phyloP scores from a whole-genome alignment of 108 stramenopile genomes.

The Skeletonema costatum region DNA sequence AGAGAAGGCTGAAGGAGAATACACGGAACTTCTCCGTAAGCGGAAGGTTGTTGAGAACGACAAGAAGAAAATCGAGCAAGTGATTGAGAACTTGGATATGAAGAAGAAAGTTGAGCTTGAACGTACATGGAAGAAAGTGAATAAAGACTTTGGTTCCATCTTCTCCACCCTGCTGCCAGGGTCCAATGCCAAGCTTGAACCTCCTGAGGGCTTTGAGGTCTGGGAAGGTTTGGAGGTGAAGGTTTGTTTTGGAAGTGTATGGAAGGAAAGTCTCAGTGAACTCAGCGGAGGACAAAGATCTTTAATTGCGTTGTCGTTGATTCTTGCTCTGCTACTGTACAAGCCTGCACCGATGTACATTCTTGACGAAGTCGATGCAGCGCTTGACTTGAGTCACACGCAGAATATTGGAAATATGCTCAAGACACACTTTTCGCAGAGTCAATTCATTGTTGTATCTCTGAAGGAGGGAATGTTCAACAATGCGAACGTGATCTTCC shows the following conservation, averaged over 20 bases:
- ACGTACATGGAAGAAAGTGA: constrained; percentile 96
- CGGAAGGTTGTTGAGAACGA: constrained; percentile 98
- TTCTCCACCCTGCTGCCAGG: constrained; percentile 98
- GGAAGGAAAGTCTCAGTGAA: constrained; percentile 99
- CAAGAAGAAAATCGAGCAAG: constrained; percentile 95
- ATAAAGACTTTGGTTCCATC: constrained; percentile 98
- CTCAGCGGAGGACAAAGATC: constrained; percentile 98
- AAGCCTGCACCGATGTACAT: constrained; percentile 99
- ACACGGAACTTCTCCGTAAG: constrained; percentile 95
- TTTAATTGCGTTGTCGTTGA: constrained; percentile 96
- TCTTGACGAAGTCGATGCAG: constrained; percentile 98
- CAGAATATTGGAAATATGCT: constrained; percentile 99
- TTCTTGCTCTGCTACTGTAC: constrained; percentile 95
- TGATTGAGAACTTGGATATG: constrained; percentile 96
- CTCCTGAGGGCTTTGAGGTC: constrained; percentile 92
- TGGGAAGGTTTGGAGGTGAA: constrained; percentile 98
- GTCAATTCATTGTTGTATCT: constrained; percentile 99
- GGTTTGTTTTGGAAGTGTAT: constrained; percentile 95
- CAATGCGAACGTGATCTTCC: constrained; percentile 99
- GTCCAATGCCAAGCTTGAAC: constrained; percentile 94
- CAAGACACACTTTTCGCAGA: constrained; percentile 96
- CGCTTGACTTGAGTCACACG: constrained; percentile 98
- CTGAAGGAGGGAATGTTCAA: constrained; percentile 99
- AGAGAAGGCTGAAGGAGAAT: constrained; percentile 98
- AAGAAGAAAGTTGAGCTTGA: constrained; percentile 96